Percentiles rank a stretch among this genome's conserved stretches.
Conservation (phyloP, 2,329 filamentous ascomycete species). For the Trichoderma gracile region DNA sequence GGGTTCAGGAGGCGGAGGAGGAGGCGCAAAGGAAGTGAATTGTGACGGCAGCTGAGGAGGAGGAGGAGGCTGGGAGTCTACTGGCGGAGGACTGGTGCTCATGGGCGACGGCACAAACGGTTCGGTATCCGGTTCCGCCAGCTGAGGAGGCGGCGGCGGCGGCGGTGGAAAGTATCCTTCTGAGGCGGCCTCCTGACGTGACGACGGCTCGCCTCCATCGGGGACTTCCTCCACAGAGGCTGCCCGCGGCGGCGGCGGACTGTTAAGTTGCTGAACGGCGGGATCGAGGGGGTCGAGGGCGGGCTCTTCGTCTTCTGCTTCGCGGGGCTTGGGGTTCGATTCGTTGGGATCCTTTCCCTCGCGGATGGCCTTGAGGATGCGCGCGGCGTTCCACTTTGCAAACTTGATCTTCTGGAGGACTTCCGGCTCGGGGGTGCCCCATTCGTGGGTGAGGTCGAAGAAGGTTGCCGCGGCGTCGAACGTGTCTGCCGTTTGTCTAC, state of each 20-base stretch:
- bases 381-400: constrained; percentile 90
- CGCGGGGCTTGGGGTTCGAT: constrained; percentile 72
- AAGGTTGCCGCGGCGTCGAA: constrained; percentile 93
- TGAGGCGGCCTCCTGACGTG: constrained; percentile 33
- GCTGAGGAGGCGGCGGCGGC: constrained; percentile 29
- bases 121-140: constrained; percentile 28
- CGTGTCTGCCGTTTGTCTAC: constrained; percentile 86
- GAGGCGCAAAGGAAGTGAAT: constrained; percentile 31
- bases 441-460: constrained; percentile 83
- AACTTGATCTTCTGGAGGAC: constrained; percentile 87
- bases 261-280: constrained; percentile 36
- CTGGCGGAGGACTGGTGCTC: constrained; percentile 34
- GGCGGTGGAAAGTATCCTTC: constrained; percentile 40
- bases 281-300: constrained; percentile 42
- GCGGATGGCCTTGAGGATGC: constrained; percentile 88
- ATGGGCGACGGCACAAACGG: constrained; percentile 41
- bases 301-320: constrained; percentile 26
- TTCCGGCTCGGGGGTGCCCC: constrained; percentile 74
- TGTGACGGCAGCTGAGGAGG: constrained; percentile 32
- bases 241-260: constrained; percentile 45
- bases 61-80: constrained; percentile 26
- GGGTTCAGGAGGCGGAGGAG: constrained; percentile 16
- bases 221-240: constrained; percentile 56
- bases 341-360: constrained; percentile 90
- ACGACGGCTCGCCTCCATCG: constrained; percentile 44